Base-by-base conservation (phyloP, 805 yeast genomes). In the Wickerhamomyces alni region DNA sequence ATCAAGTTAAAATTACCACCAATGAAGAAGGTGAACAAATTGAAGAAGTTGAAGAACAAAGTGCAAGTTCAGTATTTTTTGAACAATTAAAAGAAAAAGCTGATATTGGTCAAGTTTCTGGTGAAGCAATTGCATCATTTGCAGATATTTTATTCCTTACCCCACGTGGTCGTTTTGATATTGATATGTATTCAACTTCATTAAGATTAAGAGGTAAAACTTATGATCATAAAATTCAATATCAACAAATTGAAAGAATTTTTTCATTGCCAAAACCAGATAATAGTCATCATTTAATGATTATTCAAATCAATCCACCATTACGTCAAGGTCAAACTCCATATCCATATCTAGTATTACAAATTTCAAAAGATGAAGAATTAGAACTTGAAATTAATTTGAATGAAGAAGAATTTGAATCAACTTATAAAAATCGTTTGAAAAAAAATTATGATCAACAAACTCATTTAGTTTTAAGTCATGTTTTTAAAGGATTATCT, bases 121-220 rank as follows among this genome's bases (percentile, higher is more conserved):
- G 98, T 30, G 95, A 89, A 48, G 93, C 96, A 8, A 83, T 93
- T 59, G 96, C 87, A 5, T 84, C 97, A 6, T 89, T 91, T 66
- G 77, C 84, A 37, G 98, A 91, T 54, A 79, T 89, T 4, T 72
- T 91, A 58, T 87, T 93, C 72, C 77, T 93, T 43, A 93, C 98
- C 1, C 99, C 99, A 54, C 82, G 99, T 74, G 99, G 99, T 48
- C 91, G 99, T 63, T 93, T 89, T 61, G 98, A 93, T 61, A 84
- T 93, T 52, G 97, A 91, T 62, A 82, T 93, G 80, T 93, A 86
- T 63, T 80, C 86, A 27, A 75, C 77, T 24, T 84, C 93, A 37
- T 75, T 93, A 63, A 80, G 98, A 58, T 72, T 93, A 38, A 80
- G 99, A 55, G 99, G 99, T 60, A 93, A 91, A 64, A 93, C 98